Evolutionary conservation across 2,329 filamentous ascomycete species (phyloP), one percentile per base, ranked within the genome.

Genomic region (Trichoderma endophyticum): DNA sequence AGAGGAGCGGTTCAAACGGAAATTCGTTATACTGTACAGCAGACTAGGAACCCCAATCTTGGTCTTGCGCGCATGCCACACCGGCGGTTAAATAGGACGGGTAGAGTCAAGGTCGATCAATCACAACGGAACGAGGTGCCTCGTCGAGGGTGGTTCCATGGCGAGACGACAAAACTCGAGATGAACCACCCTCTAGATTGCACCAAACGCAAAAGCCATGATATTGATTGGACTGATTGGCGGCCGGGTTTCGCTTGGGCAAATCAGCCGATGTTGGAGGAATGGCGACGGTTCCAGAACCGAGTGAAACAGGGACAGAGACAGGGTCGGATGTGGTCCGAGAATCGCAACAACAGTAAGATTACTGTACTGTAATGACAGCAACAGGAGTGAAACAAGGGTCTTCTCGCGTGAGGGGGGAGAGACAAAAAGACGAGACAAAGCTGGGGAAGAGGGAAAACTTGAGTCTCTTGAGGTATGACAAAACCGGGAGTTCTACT

Each of bases 121-220:
- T 56, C 48, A 62, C 51, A 59, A 32, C 51, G 69, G 63, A 61
- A 71, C 57, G 62, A 62, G 79, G 78, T 76, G 79, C 77, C 79
- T 82, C 82, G 80, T 80, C 79, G 85, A 87, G 84, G 85, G 85
- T 86, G 86, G 85, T 86, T 83, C 86, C 87, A 88, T 89, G 80
- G 83, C 82, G 82, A 84, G 81, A 77, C 78, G 79, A 80, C 81
- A 73, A 56, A 64, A 71, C 67, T 79, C 82, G 69, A 75, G 74
- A 74, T 79, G 82, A 79, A 81, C 86, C 85, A 87, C 86, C 85
- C 85, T 86, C 84, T 87, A 88, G 75, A 84, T 84, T 73, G 82
- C 83, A 85, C 82, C 82, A 81, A 79, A 79, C 80, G 81, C 79
- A 70, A 74, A 59, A 24, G 81, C 72, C 76, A 79, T 71, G 51